These are phyloP conservation scores for Arthrinium phaeospermum DNA, from an alignment of 2,329 filamentous ascomycete species.

Conservation along the genomic window DNA sequence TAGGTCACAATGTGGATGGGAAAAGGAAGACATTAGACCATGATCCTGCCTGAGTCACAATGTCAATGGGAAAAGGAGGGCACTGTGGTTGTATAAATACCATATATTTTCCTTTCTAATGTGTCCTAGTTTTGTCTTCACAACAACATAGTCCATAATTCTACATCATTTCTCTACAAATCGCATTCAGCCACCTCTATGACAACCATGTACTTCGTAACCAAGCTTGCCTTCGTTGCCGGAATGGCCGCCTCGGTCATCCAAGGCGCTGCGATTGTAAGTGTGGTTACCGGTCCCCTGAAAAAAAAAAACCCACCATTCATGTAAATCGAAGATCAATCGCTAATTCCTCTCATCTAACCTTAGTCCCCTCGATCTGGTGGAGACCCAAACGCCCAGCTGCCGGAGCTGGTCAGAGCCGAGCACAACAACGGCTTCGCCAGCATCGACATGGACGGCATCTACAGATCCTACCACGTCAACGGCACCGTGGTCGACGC, in stretches of 20 bases:
- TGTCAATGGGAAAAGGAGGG: no score
- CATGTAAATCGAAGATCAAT: background rate
- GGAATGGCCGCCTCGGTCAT: background rate
- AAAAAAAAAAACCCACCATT: background rate
- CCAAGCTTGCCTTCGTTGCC: background rate
- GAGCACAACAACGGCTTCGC: background rate
- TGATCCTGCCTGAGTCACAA: no score
- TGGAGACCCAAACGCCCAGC: background rate
- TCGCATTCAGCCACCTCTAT: no score
- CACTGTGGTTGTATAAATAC: no score
- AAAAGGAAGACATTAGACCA: no score
- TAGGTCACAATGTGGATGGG: no score
- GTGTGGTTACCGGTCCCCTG: background rate
- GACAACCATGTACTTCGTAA: background rate
- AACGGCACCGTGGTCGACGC: background rate
- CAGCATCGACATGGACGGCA: background rate
- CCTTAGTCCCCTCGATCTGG: background rate
- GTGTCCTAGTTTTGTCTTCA: no score
- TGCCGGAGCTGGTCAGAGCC: background rate
- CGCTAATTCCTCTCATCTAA: background rate
- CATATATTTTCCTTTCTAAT: no score
- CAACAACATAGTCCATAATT: no score
- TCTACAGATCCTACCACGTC: background rate
- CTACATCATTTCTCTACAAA: no score
- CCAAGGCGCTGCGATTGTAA: background rate